Evolutionary conservation across 1,139 yeast genomes (phyloP).

Genomic region (Pichia sp.): DNA sequence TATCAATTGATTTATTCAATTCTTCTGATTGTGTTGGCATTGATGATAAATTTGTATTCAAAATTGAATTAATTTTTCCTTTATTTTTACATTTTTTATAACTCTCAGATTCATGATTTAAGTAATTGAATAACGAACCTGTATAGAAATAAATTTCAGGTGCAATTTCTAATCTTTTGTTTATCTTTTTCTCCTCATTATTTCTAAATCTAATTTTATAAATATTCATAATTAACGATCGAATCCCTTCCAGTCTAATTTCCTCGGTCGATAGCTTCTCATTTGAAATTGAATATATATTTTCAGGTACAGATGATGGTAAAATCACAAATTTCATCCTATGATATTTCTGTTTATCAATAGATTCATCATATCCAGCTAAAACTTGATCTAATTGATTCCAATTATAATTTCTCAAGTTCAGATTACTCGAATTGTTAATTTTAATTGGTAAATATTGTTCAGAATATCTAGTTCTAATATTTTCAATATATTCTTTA

Average conservation of each 20-base stretch:
- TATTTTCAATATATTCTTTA: slow-evolving; percentile 43
- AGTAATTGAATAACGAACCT: slow-evolving; percentile 68
- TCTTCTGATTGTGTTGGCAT: slow-evolving; percentile 28
- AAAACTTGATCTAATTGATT: slow-evolving; percentile 81
- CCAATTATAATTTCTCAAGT: slow-evolving; percentile 68
- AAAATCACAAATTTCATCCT: slow-evolving; percentile 76
- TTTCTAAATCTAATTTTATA: slow-evolving; percentile 52
- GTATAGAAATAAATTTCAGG: slow-evolving; percentile 86
- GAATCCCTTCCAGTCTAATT: slow-evolving; percentile 77
- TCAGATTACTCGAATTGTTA: slow-evolving; percentile 45
- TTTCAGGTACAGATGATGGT: slow-evolving; percentile 66
- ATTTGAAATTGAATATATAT: slow-evolving; percentile 39
- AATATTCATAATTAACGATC: slow-evolving; percentile 61
- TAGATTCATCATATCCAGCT: slow-evolving; percentile 81
- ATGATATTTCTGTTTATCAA: slow-evolving; percentile 50
- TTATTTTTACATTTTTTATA: background rate
- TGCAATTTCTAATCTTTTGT: slow-evolving; percentile 42
- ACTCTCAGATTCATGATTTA: slow-evolving; percentile 31
- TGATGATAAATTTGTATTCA: background rate
- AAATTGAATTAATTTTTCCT: background rate
- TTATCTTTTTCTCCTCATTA: slow-evolving; percentile 34
- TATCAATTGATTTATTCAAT: slow-evolving; percentile 35
- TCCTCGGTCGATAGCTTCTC: slow-evolving; percentile 76
- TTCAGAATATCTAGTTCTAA: slow-evolving; percentile 74
- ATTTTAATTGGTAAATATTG: slow-evolving; percentile 55